A percentile compares a stretch with the other conserved stretches of the same genome.
Evolutionary conservation across 805 yeast species (phyloP).

Genomic region (Cyberlindnera samutprakarnensis): DNA sequence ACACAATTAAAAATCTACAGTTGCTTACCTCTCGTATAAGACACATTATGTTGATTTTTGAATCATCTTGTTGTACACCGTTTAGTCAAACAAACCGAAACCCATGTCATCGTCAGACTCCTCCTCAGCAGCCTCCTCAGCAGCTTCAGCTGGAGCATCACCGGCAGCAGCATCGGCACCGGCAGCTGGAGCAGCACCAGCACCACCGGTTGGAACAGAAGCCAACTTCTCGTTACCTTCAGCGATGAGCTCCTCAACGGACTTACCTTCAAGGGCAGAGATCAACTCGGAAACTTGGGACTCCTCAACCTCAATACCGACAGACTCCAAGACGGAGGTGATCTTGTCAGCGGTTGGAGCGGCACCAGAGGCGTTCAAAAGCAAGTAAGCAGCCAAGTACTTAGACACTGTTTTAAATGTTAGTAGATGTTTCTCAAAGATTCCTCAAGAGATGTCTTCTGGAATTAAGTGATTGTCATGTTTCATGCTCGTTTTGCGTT

Average conservation of each 20-base stretch:
- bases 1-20: not conserved
- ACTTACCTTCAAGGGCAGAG: conserved; percentile 88
- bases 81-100: conserved; percentile 97
- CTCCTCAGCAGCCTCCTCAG: conserved; percentile 58
- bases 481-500: too few relatives aligned
- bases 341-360: conserved; percentile 92
- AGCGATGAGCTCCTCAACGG: conserved; percentile 81
- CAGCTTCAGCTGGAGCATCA: conserved; percentile 67
- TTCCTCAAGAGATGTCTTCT: too few relatives aligned
- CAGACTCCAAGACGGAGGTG: conserved; percentile 83
- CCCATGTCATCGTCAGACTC: conserved; percentile 79
- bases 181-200: conserved; percentile 75
- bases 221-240: conserved; percentile 96
- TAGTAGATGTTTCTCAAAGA: conserved; percentile 12
- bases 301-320: conserved; percentile 93
- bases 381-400: conserved; percentile 99
- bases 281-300: conserved; percentile 76
- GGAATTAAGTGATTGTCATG: too few relatives aligned
- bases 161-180: conserved; percentile 67
- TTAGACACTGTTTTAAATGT: conserved; percentile 34
- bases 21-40: conserved; percentile 5
- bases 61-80: conserved; percentile 2
- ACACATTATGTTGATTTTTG: conserved; percentile 11
- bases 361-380: conserved; percentile 95
- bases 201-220: conserved; percentile 97